phyloP scores from a whole-genome alignment of 2,329 filamentous ascomycete genomes.

The Epichloe bromicola region DNA sequence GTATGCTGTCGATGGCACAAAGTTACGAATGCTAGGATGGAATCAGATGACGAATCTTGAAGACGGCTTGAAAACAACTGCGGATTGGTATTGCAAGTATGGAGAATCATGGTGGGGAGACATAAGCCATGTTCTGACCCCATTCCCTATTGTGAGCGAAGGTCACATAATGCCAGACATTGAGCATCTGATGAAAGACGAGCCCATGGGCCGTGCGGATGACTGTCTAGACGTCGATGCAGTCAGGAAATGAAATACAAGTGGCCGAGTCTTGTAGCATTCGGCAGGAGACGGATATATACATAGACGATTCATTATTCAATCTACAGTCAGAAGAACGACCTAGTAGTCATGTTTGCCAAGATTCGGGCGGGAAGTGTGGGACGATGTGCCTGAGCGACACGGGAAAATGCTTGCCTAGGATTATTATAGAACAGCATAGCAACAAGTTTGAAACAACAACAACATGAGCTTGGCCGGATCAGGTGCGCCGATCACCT shows the following conservation, averaged over 20 bases:
- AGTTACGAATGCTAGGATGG: constrained; percentile 56
- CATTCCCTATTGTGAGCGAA: constrained; percentile 49
- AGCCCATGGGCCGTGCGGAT: constrained; percentile 17
- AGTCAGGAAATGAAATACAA: constrained; percentile 7
- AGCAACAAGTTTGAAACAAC: neutral
- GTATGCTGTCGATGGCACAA: constrained; percentile 59
- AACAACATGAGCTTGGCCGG: neutral
- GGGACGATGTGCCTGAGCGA: neutral
- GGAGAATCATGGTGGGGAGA: constrained; percentile 62
- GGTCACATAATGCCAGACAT: constrained; percentile 41
- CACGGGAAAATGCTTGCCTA: neutral
- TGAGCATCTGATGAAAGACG: constrained; percentile 20
- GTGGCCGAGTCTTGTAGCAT: neutral
- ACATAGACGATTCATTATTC: no score
- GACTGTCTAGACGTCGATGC: constrained; percentile 1
- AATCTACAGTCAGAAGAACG: no score
- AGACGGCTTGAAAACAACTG: constrained; percentile 49
- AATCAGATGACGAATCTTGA: constrained; percentile 51
- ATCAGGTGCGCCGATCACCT: neutral
- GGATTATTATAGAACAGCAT: neutral
- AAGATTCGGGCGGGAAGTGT: neutral
- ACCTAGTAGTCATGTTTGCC: no score
- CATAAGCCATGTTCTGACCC: constrained; percentile 54
- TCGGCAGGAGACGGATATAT: no score
- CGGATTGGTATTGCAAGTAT: constrained; percentile 56